A percentile compares a stretch with the other conserved stretches of the same genome.
phyloP scores from a whole-genome alignment of 257 asterid genomes.

The Asclepias syriaca region DNA sequence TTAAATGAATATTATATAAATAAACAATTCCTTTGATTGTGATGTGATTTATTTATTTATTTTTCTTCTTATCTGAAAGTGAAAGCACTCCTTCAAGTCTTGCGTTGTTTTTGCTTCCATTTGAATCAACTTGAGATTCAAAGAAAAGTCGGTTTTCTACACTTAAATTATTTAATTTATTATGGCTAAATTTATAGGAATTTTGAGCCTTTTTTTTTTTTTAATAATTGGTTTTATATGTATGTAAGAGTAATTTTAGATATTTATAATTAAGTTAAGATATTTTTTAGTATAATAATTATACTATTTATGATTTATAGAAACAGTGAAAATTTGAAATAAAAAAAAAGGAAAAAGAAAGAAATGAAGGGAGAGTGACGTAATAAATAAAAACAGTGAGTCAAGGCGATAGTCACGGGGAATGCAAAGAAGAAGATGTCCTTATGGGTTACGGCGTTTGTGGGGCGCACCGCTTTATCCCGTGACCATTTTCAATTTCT shows the following conservation, averaged over 20 bases:
- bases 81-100: constrained; percentile 3
- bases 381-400: background rate
- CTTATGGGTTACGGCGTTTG: background rate
- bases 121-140: background rate
- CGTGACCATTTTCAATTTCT: constrained; percentile 16
- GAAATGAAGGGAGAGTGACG: too few relatives aligned
- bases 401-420: constrained; percentile 9
- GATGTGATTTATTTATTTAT: background rate
- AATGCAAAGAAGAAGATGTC: background rate
- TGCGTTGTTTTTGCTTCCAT: constrained; percentile 2
- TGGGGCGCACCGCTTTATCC: background rate
- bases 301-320: too few relatives aligned
- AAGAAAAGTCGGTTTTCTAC: background rate
- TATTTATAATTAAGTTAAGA: too few relatives aligned
- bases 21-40: too few relatives aligned
- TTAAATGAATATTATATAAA: background rate
- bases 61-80: background rate
- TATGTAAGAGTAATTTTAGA: too few relatives aligned
- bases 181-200: too few relatives aligned
- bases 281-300: too few relatives aligned
- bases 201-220: too few relatives aligned
- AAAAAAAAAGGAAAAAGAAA: too few relatives aligned
- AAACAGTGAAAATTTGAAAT: too few relatives aligned
- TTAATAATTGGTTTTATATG: too few relatives aligned
- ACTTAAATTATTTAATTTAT: too few relatives aligned